Base-by-base conservation (phyloP, 2,329 filamentous ascomycete species). In the Colletotrichum sp. region DNA sequence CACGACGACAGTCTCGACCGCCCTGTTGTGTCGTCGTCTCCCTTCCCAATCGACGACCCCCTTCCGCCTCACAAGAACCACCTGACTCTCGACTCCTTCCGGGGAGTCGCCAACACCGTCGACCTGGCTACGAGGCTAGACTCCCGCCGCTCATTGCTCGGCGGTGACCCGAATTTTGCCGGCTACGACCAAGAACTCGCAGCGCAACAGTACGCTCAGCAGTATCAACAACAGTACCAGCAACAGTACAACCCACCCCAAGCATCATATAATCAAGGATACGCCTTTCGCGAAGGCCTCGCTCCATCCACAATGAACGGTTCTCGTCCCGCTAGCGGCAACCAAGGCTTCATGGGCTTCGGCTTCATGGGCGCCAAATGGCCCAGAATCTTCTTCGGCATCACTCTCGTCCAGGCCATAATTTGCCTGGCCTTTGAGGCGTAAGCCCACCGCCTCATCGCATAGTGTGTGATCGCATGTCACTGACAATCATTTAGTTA, bases 371-470 rank as follows among this genome's bases (percentile, higher is more conserved):
- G 93, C 82, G 94, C 94, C 73, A 92, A 90, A 82, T 99, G 97
- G 96, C 96, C 96, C 18, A 96, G 95, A 89, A 88, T 92, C 77
- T 99, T 99, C 83, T 92, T 98, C 85, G 84, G 92, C 78, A 90
- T 94, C 43, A 93, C 95, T 43, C 85, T 93, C 61, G 78, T 94
- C 73, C 97, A 99, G 88, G 94, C 95, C 77, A 86, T 94, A 76
- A 90, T 98, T 71, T 94, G 95, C 78, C 90, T 99, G 79, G 93
- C 90, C 28, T 93, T 98, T 78, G 96, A 99, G 89, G 92, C 94
- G 95, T 98, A 90, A 83, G 95, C 89, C 2, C 16, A 16, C 5
- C 32, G 8, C 13, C 28, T 36, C 21, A 24, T 36, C 58, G 55
- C n/a, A 28, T 6, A 9, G n/a, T n/a, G 13, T n/a, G 65, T 69